Conservation (phyloP, 2,329 filamentous ascomycete genomes). For the Raffaelea ambrosiae region DNA sequence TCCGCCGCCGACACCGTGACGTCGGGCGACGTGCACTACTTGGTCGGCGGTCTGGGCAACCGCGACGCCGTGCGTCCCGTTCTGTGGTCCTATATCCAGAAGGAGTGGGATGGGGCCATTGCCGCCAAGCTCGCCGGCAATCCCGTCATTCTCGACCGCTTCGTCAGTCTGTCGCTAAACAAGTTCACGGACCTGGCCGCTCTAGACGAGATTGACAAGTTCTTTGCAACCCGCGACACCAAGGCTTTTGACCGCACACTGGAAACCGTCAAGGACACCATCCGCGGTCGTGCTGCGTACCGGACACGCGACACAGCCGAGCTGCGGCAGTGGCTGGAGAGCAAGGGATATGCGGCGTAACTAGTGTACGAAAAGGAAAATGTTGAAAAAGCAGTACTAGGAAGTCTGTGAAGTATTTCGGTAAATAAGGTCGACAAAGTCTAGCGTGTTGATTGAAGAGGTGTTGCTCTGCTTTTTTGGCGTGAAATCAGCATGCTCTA, state of each 20-base stretch:
- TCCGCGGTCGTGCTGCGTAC: conserved; percentile 76
- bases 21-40: conserved; percentile 78
- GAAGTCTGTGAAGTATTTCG: no score
- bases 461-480: no score
- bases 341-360: conserved; percentile 6
- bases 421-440: no score
- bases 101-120: conserved; percentile 66
- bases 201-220: conserved; percentile 68
- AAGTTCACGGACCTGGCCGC: conserved; percentile 66
- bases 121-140: conserved; percentile 64
- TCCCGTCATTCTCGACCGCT: conserved; percentile 82
- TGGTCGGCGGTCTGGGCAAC: conserved; percentile 60
- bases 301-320: conserved; percentile 63
- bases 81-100: conserved; percentile 80
- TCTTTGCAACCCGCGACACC: conserved; percentile 83
- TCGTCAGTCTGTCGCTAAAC: conserved; percentile 67
- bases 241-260: conserved; percentile 79
- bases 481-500: no score
- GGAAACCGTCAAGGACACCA: conserved; percentile 76
- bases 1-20: conserved; percentile 55
- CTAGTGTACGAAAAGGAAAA: no score
- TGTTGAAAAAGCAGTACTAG: no score
- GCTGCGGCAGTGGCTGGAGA: conserved; percentile 49
- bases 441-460: no score
- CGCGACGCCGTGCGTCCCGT: conserved; percentile 66